Base-by-base conservation (phyloP, 371 early-diverging fungal genomes). In the Chytridiales sp. region DNA sequence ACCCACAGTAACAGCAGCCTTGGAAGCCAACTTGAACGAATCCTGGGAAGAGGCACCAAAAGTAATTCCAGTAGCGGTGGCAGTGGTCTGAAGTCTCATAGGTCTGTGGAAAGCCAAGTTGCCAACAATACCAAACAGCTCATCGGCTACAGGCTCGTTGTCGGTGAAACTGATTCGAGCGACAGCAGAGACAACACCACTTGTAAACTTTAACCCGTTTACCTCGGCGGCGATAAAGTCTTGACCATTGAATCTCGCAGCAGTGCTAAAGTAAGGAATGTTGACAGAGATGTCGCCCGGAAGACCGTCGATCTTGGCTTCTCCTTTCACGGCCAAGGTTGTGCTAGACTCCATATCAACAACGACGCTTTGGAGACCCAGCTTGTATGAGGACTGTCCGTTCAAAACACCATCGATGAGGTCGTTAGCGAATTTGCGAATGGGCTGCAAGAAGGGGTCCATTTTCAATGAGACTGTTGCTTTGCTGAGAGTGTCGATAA, bases 231-330 rank as follows among this genome's bases (percentile, higher is more conserved):
- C 3, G 17, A 58, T 22, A 35, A 58, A 58, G n/a, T 32, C 39
- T 35, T 47, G 38, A 30, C 31, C 31, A n/a, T 48, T 48, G 35
- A 58, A 15, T 22, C 22, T 27, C 8, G 47, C 59, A 8, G 9
- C 9, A 19, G 30, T 15, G 1, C 39, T 49, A 22, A 58, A n/a
- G 49, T 24, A 58, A 4, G 59, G 59, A 11, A 47, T 19, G 46
- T 47, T 58, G 1, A 44, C 41, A 11, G 59, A 29, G 15, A 58
- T 34, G 21, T 48, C 24, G 1, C 39, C 31, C 9, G 59, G 59
- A 19, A 58, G 47, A 8, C 34, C 49, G 21, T 27, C 27, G 31
- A 58, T 40, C 13, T 21, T 21, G 9, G 59, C 59, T 3, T 6
- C 17, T 19, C 32, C 26, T 9, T 19, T 29, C 8, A 49, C 47